A percentile compares a stretch with the other conserved stretches of the same genome.
Evolutionary conservation across 345 rosid genomes (phyloP).

Genomic region (Lagerstroemia speciosa): DNA sequence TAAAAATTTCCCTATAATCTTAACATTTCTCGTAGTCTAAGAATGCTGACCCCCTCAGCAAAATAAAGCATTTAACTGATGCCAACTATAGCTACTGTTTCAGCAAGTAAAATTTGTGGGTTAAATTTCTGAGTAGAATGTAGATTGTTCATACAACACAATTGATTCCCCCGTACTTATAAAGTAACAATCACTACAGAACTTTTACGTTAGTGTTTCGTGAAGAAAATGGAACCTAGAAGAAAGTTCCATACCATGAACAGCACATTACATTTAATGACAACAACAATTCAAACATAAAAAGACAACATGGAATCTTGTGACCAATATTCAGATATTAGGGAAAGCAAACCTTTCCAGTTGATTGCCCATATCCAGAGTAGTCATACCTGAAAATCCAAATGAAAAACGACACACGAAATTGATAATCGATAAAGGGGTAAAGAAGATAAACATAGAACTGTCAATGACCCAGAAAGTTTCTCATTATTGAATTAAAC

Average conservation of each 20-base stretch:
- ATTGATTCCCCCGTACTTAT: neutral
- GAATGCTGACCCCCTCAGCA: no score
- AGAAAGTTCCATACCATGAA: neutral
- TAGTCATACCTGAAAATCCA: slow-evolving; percentile 64
- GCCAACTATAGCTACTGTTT: neutral
- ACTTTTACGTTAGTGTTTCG: neutral
- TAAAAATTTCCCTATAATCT: no score
- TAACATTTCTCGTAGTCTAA: no score
- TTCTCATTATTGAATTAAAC: neutral
- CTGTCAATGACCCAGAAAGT: neutral
- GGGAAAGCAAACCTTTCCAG: slow-evolving; percentile 63
- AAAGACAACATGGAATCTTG: neutral
- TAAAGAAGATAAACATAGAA: neutral
- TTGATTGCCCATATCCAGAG: slow-evolving; percentile 94
- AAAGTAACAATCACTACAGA: neutral
- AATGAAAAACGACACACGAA: neutral
- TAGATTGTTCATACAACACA: neutral
- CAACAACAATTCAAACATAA: neutral
- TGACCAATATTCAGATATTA: neutral
- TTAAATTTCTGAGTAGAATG: neutral
- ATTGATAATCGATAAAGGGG: neutral
- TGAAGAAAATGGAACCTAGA: neutral
- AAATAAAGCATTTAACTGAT: neutral
- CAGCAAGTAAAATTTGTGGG: neutral
- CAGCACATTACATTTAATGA: neutral